Evolutionary conservation across 2,329 filamentous ascomycete genomes (phyloP).

Genomic region (Beauveria sp.): DNA sequence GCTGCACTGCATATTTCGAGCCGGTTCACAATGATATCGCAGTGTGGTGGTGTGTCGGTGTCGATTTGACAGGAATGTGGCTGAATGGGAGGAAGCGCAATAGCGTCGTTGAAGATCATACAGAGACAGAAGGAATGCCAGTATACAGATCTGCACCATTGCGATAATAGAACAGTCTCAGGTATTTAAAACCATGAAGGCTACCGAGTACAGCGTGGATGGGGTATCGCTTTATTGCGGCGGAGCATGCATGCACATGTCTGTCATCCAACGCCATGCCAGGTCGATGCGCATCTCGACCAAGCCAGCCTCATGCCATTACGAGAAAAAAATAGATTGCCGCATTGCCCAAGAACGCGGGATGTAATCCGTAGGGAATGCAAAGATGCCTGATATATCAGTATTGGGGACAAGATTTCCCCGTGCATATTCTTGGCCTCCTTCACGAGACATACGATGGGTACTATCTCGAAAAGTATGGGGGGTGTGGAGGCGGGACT

Average conservation of each 20-base stretch:
- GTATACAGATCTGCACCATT: not conserved
- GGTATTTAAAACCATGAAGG: not conserved
- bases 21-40: not conserved
- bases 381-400: no score
- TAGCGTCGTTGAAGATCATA: not conserved
- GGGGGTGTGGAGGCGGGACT: not conserved
- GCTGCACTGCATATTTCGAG: not conserved
- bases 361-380: no score
- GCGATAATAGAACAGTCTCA: not conserved
- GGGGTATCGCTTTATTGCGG: no score
- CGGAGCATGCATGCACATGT: no score
- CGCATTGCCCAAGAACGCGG: no score
- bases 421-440: not conserved
- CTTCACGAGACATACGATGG: not conserved
- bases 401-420: not conserved
- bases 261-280: not conserved
- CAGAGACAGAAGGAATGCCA: not conserved
- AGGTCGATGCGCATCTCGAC: not conserved
- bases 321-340: not conserved
- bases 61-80: constrained; percentile 1
- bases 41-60: not conserved
- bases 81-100: not conserved
- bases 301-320: not conserved
- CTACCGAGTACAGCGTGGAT: not conserved
- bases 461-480: not conserved